These are phyloP conservation scores for Vicia villosa DNA, from an alignment of 306 rosid genomes.

Conservation along the genomic window DNA sequence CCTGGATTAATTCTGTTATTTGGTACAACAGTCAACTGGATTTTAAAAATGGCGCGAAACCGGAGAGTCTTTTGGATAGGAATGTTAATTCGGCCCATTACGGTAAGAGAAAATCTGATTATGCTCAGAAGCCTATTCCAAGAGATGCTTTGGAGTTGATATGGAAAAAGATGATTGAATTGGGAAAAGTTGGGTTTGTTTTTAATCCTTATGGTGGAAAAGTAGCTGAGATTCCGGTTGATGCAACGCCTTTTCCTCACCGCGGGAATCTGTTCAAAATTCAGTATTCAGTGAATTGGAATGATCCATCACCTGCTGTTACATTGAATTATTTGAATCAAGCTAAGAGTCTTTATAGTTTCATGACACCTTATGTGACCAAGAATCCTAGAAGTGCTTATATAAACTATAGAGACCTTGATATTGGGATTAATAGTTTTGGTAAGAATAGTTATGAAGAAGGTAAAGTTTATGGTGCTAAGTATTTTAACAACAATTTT, in stretches of 20 bases:
- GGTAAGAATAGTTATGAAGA: slow-evolving; percentile 43
- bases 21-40: slow-evolving; percentile 37
- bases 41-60: not conserved
- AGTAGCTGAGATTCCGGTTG: slow-evolving; percentile 55
- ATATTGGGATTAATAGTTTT: slow-evolving; percentile 57
- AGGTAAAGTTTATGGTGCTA: slow-evolving; percentile 49
- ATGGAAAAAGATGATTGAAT: too few species aligned
- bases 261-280: slow-evolving; percentile 54
- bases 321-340: slow-evolving; percentile 21
- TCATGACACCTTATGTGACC: too few species aligned
- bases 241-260: slow-evolving; percentile 63
- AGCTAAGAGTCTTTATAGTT: slow-evolving; percentile 38
- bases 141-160: too few species aligned
- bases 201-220: slow-evolving; percentile 70
- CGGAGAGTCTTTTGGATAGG: too few species aligned
- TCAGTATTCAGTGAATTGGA: slow-evolving; percentile 53
- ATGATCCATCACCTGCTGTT: slow-evolving; percentile 1
- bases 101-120: too few species aligned
- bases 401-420: slow-evolving; percentile 62
- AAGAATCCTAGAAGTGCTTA: slow-evolving; percentile 62
- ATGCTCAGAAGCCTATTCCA: too few species aligned
- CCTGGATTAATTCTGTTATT: slow-evolving; percentile 54
- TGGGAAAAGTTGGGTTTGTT: slow-evolving; percentile 34
- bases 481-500: slow-evolving; percentile 54
- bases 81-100: too few species aligned